Evolutionary conservation across 75 land plant species (phyloP).

Genomic region (Pinus taeda): DNA sequence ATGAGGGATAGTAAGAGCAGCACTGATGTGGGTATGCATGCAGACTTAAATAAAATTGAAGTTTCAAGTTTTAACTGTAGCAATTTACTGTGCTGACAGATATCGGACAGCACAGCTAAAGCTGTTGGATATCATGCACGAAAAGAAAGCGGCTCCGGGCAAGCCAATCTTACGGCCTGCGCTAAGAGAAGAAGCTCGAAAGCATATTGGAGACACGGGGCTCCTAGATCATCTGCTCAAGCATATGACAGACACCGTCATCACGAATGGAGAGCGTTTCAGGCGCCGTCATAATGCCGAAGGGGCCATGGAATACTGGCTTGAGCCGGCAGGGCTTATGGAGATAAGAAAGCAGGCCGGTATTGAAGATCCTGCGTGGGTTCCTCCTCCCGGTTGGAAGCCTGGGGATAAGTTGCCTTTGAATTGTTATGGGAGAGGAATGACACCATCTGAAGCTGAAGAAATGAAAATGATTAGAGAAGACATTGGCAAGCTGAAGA

Average conservation of each 20-base stretch:
- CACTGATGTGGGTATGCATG: not conserved
- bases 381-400: slow-evolving; percentile 91
- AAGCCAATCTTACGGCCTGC: slow-evolving; percentile 63
- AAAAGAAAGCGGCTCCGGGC: slow-evolving; percentile 52
- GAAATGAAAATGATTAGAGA: slow-evolving; percentile 21
- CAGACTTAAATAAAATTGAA: not conserved
- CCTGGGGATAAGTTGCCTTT: slow-evolving; percentile 52
- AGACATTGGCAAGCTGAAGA: slow-evolving; percentile 16
- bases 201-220: slow-evolving; percentile 83
- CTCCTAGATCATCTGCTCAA: slow-evolving; percentile 80
- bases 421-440: slow-evolving; percentile 10
- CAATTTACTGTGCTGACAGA: slow-evolving; percentile 26
- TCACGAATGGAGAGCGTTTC: slow-evolving; percentile 59
- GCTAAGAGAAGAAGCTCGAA: slow-evolving; percentile 70
- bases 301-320: slow-evolving; percentile 97
- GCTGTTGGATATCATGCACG: slow-evolving; percentile 66
- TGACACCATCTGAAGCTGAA: slow-evolving; percentile 26
- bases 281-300: slow-evolving; percentile 87
- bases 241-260: slow-evolving; percentile 85
- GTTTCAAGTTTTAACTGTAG: not conserved
- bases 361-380: slow-evolving; percentile 76
- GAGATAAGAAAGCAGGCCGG: slow-evolving; percentile 73
- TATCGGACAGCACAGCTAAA: slow-evolving; percentile 70
- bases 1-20: not conserved
- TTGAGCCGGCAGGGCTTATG: slow-evolving; percentile 67